Conservation (phyloP, 2,329 filamentous ascomycete genomes). For the Phialophora macrospora region DNA sequence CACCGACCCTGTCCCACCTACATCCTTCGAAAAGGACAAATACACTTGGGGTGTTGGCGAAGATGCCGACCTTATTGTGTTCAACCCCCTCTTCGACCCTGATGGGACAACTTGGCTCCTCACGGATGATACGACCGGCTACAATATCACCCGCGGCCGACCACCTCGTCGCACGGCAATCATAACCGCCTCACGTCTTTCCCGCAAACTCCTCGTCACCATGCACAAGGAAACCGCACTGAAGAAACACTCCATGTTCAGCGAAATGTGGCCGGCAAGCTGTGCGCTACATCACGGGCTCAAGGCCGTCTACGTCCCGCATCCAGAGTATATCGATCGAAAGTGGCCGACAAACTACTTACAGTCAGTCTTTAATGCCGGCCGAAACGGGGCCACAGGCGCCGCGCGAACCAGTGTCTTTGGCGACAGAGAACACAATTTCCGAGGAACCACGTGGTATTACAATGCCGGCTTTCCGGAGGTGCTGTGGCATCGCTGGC, state of each 20-base stretch:
- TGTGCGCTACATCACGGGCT: conserved; percentile 87
- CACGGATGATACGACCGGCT: conserved; percentile 80
- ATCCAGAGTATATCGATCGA: conserved; percentile 85
- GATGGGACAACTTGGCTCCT: conserved; percentile 84
- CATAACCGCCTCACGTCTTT: conserved; percentile 85
- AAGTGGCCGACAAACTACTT: conserved; percentile 82
- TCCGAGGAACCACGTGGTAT: conserved; percentile 86
- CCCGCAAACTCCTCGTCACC: conserved; percentile 73
- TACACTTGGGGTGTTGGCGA: conserved; percentile 88
- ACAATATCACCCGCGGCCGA: conserved; percentile 67
- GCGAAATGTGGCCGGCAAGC: conserved; percentile 94
- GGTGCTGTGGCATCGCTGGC: conserved; percentile 82
- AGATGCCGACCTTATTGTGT: conserved; percentile 87
- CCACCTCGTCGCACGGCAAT: conserved; percentile 81
- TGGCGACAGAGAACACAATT: conserved; percentile 86
- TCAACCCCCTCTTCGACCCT: conserved; percentile 91
- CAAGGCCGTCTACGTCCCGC: conserved; percentile 89
- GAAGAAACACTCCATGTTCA: conserved; percentile 87
- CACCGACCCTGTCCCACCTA: conserved; percentile 75
- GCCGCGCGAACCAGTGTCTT: conserved; percentile 74
- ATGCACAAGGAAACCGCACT: conserved; percentile 92
- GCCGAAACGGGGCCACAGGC: conserved; percentile 74
- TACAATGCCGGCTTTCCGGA: conserved; percentile 83
- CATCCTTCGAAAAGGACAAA: conserved; percentile 74
- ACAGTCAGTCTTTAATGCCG: conserved; percentile 78